Percentiles rank a stretch among this genome's conserved stretches.
phyloP scores from a whole-genome alignment of 2,329 filamentous ascomycete species.

The Cladosporium sp. region DNA sequence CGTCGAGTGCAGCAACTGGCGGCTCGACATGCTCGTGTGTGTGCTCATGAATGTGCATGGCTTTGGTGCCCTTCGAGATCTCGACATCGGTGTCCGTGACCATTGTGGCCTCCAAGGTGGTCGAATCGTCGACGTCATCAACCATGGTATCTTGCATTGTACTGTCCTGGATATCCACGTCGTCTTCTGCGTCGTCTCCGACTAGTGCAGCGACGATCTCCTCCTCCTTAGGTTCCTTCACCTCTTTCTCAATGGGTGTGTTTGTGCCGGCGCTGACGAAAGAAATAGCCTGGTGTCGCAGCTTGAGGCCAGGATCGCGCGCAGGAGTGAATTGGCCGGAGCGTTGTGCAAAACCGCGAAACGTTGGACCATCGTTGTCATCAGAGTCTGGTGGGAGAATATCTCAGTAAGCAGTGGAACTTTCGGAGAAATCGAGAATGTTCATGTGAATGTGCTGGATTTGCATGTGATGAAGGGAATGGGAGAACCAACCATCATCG shows the following conservation, averaged over 20 bases:
- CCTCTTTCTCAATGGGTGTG: constrained; percentile 29
- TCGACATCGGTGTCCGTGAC: constrained; percentile 28
- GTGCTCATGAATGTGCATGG: constrained; percentile 14
- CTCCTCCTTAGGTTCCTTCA: constrained; percentile 18
- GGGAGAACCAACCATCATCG: constrained; percentile 10
- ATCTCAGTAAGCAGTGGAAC: too few relatives aligned
- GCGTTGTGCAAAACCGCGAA: constrained; percentile 27
- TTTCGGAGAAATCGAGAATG: too few relatives aligned
- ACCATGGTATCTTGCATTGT: constrained; percentile 2
- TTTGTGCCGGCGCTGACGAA: constrained; percentile 59
- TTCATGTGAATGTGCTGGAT: too few relatives aligned
- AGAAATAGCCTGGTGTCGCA: constrained; percentile 52
- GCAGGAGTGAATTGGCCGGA: constrained; percentile 23
- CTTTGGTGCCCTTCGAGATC: constrained; percentile 21
- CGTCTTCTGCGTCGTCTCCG: constrained; percentile 20
- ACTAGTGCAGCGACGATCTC: constrained; percentile 14
- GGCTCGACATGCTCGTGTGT: constrained; percentile 4
- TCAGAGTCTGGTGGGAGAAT: too few relatives aligned
- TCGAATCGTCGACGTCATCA: constrained; percentile 6
- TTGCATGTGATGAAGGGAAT: constrained; percentile 7
- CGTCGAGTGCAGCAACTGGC: constrained; percentile 8
- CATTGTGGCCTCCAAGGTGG: constrained; percentile 25
- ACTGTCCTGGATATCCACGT: constrained; percentile 18
- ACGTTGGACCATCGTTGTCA: constrained; percentile 14
- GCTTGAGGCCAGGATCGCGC: constrained; percentile 46